A percentile compares a stretch with the other conserved stretches of the same genome.
These are phyloP conservation scores for Chaetomiaceae sp. DNA, from an alignment of 2,329 filamentous ascomycete genomes.

Conservation along the genomic window DNA sequence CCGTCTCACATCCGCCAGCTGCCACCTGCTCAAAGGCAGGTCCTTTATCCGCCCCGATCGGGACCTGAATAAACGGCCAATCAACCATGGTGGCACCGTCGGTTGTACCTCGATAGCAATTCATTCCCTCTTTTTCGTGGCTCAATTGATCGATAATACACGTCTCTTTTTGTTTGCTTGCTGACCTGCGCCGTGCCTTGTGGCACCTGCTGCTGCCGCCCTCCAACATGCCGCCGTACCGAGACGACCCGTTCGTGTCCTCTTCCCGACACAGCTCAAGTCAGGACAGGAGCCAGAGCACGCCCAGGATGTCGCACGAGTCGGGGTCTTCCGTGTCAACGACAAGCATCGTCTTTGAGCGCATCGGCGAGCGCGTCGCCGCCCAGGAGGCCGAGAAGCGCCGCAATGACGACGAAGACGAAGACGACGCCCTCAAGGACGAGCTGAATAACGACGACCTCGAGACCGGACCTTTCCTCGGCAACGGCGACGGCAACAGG, in stretches of 20 bases:
- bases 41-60: constrained; percentile 17
- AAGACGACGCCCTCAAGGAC: constrained; percentile 45
- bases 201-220: constrained; percentile 1
- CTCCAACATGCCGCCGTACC: constrained; percentile 21
- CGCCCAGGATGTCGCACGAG: constrained; percentile 43
- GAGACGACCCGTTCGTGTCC: constrained; percentile 17
- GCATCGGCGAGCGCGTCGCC: constrained; percentile 55
- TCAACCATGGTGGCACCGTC: constrained; percentile 20
- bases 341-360: constrained; percentile 76
- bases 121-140: constrained; percentile 4
- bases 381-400: constrained; percentile 31
- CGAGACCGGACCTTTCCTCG: constrained; percentile 52
- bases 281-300: constrained; percentile 13
- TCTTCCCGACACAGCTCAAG: constrained; percentile 10
- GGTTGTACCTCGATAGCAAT: constrained; percentile 17
- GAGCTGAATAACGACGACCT: constrained; percentile 40
- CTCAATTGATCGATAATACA: constrained; percentile 2
- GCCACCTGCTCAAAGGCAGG: background rate
- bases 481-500: constrained; percentile 32
- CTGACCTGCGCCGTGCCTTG: constrained; percentile 3
- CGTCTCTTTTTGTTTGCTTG: constrained; percentile 4
- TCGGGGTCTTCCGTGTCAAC: constrained; percentile 77
- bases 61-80: constrained; percentile 24
- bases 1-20: background rate
- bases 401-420: constrained; percentile 44